These are phyloP conservation scores for Phyllosticta capitalensis DNA, from an alignment of 2,329 filamentous ascomycete species.

Conservation along the genomic window DNA sequence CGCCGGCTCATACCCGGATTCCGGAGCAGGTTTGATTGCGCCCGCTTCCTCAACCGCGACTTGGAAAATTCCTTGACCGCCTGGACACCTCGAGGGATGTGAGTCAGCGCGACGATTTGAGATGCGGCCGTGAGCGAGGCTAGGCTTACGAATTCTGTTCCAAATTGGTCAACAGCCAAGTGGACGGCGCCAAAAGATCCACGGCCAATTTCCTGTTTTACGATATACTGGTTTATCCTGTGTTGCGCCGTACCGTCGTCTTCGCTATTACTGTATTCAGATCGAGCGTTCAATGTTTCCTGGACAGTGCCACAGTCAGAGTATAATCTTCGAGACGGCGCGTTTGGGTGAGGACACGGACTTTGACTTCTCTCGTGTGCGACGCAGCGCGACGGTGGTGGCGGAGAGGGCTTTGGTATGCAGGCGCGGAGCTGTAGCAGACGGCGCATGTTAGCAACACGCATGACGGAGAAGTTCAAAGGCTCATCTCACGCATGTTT, in stretches of 20 bases:
- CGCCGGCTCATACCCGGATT: slow-evolving; percentile 46
- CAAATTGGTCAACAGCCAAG: slow-evolving; percentile 80
- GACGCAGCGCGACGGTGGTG: slow-evolving; percentile 56
- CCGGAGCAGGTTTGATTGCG: slow-evolving; percentile 78
- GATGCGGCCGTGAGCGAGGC: neutral
- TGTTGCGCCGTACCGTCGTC: slow-evolving; percentile 73
- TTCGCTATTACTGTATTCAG: slow-evolving; percentile 77
- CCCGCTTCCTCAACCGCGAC: slow-evolving; percentile 74
- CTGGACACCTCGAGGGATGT: slow-evolving; percentile 38
- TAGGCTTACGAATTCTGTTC: slow-evolving; percentile 74
- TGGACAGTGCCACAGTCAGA: slow-evolving; percentile 24
- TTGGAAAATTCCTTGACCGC: slow-evolving; percentile 98
- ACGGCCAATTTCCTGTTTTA: slow-evolving; percentile 90
- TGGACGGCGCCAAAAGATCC: slow-evolving; percentile 94
- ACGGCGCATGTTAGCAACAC: neutral
- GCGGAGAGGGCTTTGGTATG: slow-evolving; percentile 53
- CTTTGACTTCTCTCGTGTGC: slow-evolving; percentile 53
- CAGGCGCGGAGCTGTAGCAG: slow-evolving; percentile 43
- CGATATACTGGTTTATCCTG: slow-evolving; percentile 88
- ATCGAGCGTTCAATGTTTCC: slow-evolving; percentile 87
- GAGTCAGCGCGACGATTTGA: no score
- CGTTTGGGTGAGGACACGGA: slow-evolving; percentile 20
- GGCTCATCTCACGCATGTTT: slow-evolving; percentile 39
- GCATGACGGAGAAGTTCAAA: neutral
- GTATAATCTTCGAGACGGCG: neutral